Base-by-base conservation (phyloP, 2,329 filamentous ascomycete species). In the Epichloe hybrida region DNA sequence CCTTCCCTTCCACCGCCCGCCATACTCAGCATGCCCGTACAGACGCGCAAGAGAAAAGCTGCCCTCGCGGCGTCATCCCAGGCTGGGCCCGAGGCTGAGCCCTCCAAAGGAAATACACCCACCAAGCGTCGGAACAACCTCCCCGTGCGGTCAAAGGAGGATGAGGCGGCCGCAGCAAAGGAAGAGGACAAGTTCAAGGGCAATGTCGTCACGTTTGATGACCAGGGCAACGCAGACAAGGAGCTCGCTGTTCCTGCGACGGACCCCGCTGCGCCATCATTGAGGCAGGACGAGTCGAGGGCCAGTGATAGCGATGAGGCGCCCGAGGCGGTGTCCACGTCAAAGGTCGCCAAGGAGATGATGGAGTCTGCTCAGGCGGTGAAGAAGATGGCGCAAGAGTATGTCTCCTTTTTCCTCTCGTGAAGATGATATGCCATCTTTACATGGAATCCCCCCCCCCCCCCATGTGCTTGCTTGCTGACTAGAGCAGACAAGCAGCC, bases 321-420 rank as follows among this genome's bases (percentile, higher is more conserved):
- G 0, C 77, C 77, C 8, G 78, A 81, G 62, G 77, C 74, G 3
- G 71, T 81, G n/a, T 80, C 77, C 0, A 76, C 75, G 1, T 62
- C 65, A 12, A 68, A 69, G 46, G 74, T 71, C 3, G 75, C 74
- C 1, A 69, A 66, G 13, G 66, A 73, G 52, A 66, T 69, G 21
- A 69, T 71, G 53, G 69, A 73, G 56, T 69, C 71, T 3, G 67
- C 69, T 1, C 68, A 74, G 53, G 70, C 68, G 13, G 70, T 71
- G 38, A 68, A 72, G 52, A 73, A 74, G 52, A 75, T 72, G 21
- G 72, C 71, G 6, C 71, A 75, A 57, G 67, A 74, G 77, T 80
- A 63, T 55, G 75, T 63, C n/a, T 12, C 17, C 12, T 3, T 9
- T 41, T 21, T 20, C 44, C 34, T 12, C 7, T 15, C 11, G 17